Evolutionary conservation across 2,329 filamentous ascomycete genomes (phyloP).

Genomic region (Ophiostoma tasmaniense): DNA sequence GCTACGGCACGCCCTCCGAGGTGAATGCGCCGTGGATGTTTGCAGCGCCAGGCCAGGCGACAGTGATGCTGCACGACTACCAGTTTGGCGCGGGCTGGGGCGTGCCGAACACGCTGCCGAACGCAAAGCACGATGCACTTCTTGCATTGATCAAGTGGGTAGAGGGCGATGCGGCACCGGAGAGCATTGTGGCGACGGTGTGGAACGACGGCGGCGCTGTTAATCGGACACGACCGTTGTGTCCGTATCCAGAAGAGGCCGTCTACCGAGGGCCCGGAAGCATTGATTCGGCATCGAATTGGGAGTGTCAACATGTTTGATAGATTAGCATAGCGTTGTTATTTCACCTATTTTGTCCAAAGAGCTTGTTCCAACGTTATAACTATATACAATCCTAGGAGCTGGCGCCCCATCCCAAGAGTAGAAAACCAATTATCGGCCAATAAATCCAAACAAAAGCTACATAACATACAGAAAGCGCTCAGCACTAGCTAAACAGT

Average conservation of each 20-base stretch:
- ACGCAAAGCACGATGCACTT: slow-evolving; percentile 30
- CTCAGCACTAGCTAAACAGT: neutral
- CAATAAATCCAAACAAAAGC: neutral
- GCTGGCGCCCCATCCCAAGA: neutral
- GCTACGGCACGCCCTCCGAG: slow-evolving; percentile 26
- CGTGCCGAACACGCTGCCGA: slow-evolving; percentile 15
- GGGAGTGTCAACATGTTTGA: neutral
- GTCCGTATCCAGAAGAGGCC: neutral
- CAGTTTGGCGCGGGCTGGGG: slow-evolving; percentile 17
- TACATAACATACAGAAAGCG: neutral
- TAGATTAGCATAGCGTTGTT: neutral
- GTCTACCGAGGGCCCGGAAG: neutral
- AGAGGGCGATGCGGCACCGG: slow-evolving; percentile 12
- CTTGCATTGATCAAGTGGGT: slow-evolving; percentile 27
- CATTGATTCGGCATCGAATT: neutral
- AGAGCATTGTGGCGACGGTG: neutral
- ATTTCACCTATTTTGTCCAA: neutral
- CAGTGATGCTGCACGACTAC: slow-evolving; percentile 14
- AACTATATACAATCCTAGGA: slow-evolving; percentile 3
- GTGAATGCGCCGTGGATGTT: slow-evolving; percentile 30
- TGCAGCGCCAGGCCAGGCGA: slow-evolving; percentile 25
- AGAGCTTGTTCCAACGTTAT: neutral
- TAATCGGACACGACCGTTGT: neutral
- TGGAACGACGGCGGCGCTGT: neutral
- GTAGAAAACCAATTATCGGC: neutral